Base-by-base conservation (phyloP, 768 basidiomycete species). In the Rubroboletus pulcherrimus region DNA sequence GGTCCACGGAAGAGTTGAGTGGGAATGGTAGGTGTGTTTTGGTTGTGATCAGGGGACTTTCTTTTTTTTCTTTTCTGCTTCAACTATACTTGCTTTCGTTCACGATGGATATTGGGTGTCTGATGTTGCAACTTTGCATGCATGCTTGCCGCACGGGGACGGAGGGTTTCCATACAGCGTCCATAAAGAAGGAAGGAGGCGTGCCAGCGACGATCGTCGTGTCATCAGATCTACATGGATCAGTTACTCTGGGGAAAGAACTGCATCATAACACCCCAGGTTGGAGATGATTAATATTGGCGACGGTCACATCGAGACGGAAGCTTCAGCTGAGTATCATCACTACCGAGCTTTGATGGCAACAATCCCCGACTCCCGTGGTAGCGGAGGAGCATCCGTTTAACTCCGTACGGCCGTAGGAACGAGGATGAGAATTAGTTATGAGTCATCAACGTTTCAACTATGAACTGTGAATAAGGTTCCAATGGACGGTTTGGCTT, bases 1-100 rank as follows among this genome's bases (percentile, higher is more conserved):
- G 74, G 76, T 50, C 64, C 71, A n/a, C 70, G 66, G 44, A 64
- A 62, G 57, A 26, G 57, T 40, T 63, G 57, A 57, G 14, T 37
- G 37, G 21, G 19, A 7, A 21, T 34, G 9, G 24, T 37, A 3
- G 15, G 17, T 12, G 7, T 19, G 7, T 11, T 29, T n/a, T 19
- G 0, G 12, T 21, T 19, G 49, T 38, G 15, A 6, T 29, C 2
- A 9, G 4, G 8, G 30, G 34, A n/a, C 14, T 17, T 48, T 35
- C 14, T 17, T 35, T 34, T 35, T 11, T 24, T 17, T 12, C 14
- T 2, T 24, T 12, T 5, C 26, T 26, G 12, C 11, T 24, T 35
- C 21, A 17, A 3, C 7, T 7, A 14, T 8, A 17, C 17, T 11
- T 48, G 26, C 7, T n/a, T n/a, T 35, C 26, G 35, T n/a, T 24